Evolutionary conservation across 371 early-diverging fungal species (phyloP), one percentile per base, ranked within the genome.

Genomic region (Mortierella sp.): DNA sequence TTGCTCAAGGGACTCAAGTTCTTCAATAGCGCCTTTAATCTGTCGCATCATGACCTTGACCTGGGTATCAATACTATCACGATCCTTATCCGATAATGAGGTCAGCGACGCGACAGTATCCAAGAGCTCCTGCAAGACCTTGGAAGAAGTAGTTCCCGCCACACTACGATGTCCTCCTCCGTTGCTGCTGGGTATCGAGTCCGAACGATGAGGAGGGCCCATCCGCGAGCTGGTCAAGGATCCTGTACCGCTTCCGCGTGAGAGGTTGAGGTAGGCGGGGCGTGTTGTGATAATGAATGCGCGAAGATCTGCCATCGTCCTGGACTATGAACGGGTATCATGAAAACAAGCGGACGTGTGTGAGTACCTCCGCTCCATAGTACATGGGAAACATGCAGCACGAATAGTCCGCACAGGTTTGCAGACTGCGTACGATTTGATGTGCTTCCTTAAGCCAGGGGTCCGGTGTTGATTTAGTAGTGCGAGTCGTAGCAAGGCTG

Each of bases 31-130:
- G 2, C 87, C 87, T 55, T 86, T 79, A 63, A 86, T 82, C 46
- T 86, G 87, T 16, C 55, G 77, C 87, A 86, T 86, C 87, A 86
- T 86, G 27, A 86, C 76, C 55, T 82, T 86, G 32, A 71, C 83
- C 60, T 86, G 87, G 4, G 79, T 79, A 58, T 86, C 87, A 41
- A 86, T 86, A 41, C 83, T 86, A 48, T 86, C 87, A 21, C 87
- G 79, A 55, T 86, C 87, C 71, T 80, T 82, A 46, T 86, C 87
- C 29, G 87, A 86, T 35, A 86, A 73, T 21, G 75, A 63, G 1
- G 77, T 79, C 58, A 86, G 71, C 12, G 80, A 75, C 1, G 83
- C 82, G 4, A 86, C 72, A 3, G 87, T 72, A 10, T 86, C 83
- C 56, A 86, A 46, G n/a, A 86, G 80, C 12, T 76, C 78, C 29